Conservation (phyloP, 202 grass and related monocot genomes). For the Saccharum hybrid region DNA sequence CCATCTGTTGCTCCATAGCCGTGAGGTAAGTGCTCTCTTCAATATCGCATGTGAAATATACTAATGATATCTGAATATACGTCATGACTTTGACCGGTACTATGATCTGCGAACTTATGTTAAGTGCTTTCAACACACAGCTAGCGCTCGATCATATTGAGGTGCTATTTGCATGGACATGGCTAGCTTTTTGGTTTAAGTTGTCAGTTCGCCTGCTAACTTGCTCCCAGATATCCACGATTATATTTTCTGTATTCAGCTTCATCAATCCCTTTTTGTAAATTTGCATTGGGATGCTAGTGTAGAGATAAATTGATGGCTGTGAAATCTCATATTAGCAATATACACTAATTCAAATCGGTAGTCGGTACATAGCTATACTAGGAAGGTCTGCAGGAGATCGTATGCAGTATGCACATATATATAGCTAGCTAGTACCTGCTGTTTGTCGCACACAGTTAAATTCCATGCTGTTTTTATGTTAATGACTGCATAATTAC, state of each 20-base stretch:
- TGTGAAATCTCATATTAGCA: background rate
- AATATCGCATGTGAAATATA: slow-evolving; percentile 32
- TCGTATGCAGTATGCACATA: no score
- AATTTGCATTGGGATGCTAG: background rate
- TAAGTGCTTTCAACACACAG: background rate
- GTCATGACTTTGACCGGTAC: no score
- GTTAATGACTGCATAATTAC: background rate
- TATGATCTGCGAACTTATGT: background rate
- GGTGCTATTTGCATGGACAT: background rate
- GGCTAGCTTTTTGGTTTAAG: background rate
- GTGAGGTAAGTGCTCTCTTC: slow-evolving; percentile 17
- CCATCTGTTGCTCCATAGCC: background rate
- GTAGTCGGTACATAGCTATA: background rate
- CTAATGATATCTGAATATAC: background rate
- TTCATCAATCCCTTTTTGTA: background rate
- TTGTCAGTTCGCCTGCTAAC: background rate
- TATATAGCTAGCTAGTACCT: no score
- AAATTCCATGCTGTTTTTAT: background rate
- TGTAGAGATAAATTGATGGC: background rate
- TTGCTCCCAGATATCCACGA: background rate
- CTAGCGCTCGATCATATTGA: no score
- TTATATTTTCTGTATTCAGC: background rate
- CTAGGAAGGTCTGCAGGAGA: no score
- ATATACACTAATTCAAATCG: background rate
- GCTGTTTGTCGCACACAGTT: no score